Percentiles rank a stretch among this genome's conserved stretches.
Evolutionary conservation across 768 basidiomycete genomes (phyloP).

Genomic region (Grammothele lineata): DNA sequence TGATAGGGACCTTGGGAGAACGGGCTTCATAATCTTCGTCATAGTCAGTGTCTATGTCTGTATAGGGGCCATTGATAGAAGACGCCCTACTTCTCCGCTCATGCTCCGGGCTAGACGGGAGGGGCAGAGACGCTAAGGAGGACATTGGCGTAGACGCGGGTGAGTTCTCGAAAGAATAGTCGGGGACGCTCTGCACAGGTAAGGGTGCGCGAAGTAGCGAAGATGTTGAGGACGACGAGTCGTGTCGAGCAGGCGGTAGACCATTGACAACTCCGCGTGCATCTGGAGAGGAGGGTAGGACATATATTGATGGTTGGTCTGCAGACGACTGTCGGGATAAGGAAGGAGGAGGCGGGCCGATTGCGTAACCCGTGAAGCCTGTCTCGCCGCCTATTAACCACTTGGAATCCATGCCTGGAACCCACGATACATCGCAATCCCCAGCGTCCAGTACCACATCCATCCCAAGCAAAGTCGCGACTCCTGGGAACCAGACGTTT

Average conservation of each 20-base stretch:
- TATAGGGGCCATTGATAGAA: slow-evolving; percentile 26
- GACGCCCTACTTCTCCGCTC: slow-evolving; percentile 36
- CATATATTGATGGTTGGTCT: slow-evolving; percentile 19
- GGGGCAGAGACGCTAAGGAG: slow-evolving; percentile 35
- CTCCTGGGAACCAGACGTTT: slow-evolving; percentile 79
- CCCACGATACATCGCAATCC: slow-evolving; percentile 68
- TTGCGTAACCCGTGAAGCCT: slow-evolving; percentile 72
- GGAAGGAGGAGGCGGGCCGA: slow-evolving; percentile 37
- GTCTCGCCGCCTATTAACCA: slow-evolving; percentile 63
- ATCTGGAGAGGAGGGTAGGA: slow-evolving; percentile 22
- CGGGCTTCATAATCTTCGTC: slow-evolving; percentile 18
- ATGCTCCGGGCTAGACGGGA: slow-evolving; percentile 29
- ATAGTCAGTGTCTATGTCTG: slow-evolving; percentile 20
- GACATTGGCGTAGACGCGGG: slow-evolving; percentile 47
- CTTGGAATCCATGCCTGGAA: slow-evolving; percentile 39
- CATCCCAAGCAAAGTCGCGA: slow-evolving; percentile 76
- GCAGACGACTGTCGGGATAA: slow-evolving; percentile 42
- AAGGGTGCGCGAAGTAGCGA: slow-evolving; percentile 76
- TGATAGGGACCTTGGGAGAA: slow-evolving; percentile 60
- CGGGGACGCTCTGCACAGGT: slow-evolving; percentile 56
- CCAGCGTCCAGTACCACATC: slow-evolving; percentile 68
- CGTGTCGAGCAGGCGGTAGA: slow-evolving; percentile 19
- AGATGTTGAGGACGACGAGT: slow-evolving; percentile 9
- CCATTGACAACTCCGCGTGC: slow-evolving; percentile 11
- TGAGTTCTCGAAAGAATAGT: slow-evolving; percentile 73